Evolutionary conservation across 805 yeast species (phyloP).

Genomic region (Yamadazyma paraphyllophila): DNA sequence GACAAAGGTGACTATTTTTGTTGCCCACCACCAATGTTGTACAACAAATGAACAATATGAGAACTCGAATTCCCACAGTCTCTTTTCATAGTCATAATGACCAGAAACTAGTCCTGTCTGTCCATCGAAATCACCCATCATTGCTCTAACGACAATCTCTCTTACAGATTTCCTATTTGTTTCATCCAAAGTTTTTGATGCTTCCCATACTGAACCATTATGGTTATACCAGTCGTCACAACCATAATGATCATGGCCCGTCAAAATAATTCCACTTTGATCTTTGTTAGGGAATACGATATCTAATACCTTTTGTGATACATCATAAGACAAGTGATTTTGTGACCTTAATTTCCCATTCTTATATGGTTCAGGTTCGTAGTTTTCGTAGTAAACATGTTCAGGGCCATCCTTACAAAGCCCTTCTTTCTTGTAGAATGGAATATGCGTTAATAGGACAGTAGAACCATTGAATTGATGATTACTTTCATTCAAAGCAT

Average conservation of each 20-base stretch:
- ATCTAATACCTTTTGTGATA: slow-evolving; percentile 65
- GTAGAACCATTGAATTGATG: slow-evolving; percentile 69
- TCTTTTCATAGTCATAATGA: slow-evolving; percentile 43
- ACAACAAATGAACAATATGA: slow-evolving; percentile 75
- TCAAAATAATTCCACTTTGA: slow-evolving; percentile 74
- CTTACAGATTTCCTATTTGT: slow-evolving; percentile 41
- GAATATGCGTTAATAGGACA: slow-evolving; percentile 82
- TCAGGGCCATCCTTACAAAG: slow-evolving; percentile 85
- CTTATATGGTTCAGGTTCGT: slow-evolving; percentile 63
- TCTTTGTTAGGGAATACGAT: slow-evolving; percentile 62
- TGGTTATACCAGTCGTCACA: slow-evolving; percentile 68
- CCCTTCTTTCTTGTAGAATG: slow-evolving; percentile 79
- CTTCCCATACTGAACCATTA: slow-evolving; percentile 53
- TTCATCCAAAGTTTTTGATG: slow-evolving; percentile 40
- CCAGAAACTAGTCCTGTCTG: slow-evolving; percentile 85
- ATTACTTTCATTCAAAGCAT: slow-evolving; percentile 50
- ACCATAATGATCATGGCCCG: slow-evolving; percentile 97
- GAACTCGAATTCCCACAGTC: slow-evolving; percentile 66
- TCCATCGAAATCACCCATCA: slow-evolving; percentile 97
- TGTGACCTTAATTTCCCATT: slow-evolving; percentile 75
- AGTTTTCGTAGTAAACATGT: slow-evolving; percentile 45
- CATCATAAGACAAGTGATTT: slow-evolving; percentile 72
- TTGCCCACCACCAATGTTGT: slow-evolving; percentile 96
- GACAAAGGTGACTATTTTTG: slow-evolving; percentile 50
- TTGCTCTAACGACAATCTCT: slow-evolving; percentile 84